Conservation (phyloP, 164 flowering plant species). For the Vitis rupestris region DNA sequence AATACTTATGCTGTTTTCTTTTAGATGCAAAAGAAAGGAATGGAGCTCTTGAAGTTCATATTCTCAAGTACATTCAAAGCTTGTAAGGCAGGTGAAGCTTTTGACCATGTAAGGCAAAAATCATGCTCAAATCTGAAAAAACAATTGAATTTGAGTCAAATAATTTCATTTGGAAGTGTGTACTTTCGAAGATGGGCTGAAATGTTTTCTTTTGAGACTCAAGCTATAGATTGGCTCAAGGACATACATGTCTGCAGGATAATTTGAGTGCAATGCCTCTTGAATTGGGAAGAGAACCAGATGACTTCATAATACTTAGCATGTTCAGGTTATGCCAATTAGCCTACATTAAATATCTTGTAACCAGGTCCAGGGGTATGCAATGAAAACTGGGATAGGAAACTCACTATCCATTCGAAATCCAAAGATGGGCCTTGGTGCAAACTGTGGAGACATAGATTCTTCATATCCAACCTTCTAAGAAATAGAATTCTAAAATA, state of each 20-base stretch:
- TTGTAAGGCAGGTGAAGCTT: conserved; percentile 33
- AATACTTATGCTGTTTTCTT: conserved; percentile 40
- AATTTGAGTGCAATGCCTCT: conserved; percentile 41
- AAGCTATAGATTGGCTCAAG: conserved; percentile 48
- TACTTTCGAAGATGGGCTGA: conserved; percentile 41
- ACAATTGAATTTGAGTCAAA: conserved; percentile 34
- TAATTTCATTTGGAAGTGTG: conserved; percentile 47
- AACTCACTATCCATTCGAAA: conserved; percentile 32
- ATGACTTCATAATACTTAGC: conserved; percentile 47
- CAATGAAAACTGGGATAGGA: conserved; percentile 37
- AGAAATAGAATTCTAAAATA: conserved; percentile 35
- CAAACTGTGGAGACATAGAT: conserved; percentile 51
- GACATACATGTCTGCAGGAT: conserved; percentile 54
- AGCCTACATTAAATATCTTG: conserved; percentile 42
- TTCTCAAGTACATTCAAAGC: conserved; percentile 53
- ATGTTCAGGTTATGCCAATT: conserved; percentile 46
- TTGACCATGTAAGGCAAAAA: conserved; percentile 50
- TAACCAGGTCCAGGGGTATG: conserved; percentile 56
- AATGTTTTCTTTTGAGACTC: conserved; percentile 42
- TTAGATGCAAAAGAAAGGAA: conserved; percentile 41
- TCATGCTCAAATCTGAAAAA: conserved; percentile 55
- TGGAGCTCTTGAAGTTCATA: conserved; percentile 48
- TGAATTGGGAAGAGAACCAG: conserved; percentile 38
- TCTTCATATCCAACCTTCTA: conserved; percentile 42
- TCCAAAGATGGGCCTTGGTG: conserved; percentile 58